Percentiles rank a stretch among this genome's conserved stretches.
Conservation (phyloP, 495 filamentous ascomycete genomes). For the Barbatosphaeria neglecta region DNA sequence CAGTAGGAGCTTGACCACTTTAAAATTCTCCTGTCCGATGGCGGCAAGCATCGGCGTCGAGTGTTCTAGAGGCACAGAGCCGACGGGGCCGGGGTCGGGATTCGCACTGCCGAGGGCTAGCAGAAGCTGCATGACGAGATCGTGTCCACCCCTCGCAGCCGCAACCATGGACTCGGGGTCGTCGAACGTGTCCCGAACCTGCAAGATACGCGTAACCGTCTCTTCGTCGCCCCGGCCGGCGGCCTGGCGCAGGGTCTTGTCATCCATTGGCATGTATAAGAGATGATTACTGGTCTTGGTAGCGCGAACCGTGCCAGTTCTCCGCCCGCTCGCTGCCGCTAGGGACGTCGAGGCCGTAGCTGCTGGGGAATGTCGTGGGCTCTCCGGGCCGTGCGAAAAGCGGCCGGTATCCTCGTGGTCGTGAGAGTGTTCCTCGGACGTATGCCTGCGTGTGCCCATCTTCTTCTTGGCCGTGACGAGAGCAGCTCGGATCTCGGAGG, state of each 20-base stretch:
- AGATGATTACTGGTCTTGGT: slow-evolving; percentile 45
- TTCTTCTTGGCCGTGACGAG: slow-evolving; percentile 42
- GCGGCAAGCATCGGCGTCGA: slow-evolving; percentile 89
- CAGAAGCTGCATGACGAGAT: slow-evolving; percentile 72
- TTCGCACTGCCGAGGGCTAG: slow-evolving; percentile 70
- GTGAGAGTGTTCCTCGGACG: slow-evolving; percentile 54
- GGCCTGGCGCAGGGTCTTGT: slow-evolving; percentile 65
- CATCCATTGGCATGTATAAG: slow-evolving; percentile 44
- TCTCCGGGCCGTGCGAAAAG: slow-evolving; percentile 59
- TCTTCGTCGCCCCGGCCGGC: slow-evolving; percentile 74
- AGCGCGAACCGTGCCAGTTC: slow-evolving; percentile 33
- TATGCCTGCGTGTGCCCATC: slow-evolving; percentile 38
- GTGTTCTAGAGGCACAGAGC: slow-evolving; percentile 39
- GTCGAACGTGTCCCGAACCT: slow-evolving; percentile 54
- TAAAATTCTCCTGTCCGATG: slow-evolving; percentile 80
- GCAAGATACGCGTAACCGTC: slow-evolving; percentile 67
- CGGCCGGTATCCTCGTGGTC: slow-evolving; percentile 39
- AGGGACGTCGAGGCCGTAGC: slow-evolving; percentile 20
- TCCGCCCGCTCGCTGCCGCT: slow-evolving; percentile 21
- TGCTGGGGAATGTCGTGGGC: slow-evolving; percentile 53
- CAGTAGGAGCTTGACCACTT: slow-evolving; percentile 69
- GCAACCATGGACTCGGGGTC: slow-evolving; percentile 79
- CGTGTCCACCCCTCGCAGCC: slow-evolving; percentile 86
- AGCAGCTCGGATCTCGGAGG: slow-evolving; percentile 43
- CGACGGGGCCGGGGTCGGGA: slow-evolving; percentile 60